Evolutionary conservation across 164 flowering plant genomes (phyloP).

Genomic region (Paratinospora sagittata): DNA sequence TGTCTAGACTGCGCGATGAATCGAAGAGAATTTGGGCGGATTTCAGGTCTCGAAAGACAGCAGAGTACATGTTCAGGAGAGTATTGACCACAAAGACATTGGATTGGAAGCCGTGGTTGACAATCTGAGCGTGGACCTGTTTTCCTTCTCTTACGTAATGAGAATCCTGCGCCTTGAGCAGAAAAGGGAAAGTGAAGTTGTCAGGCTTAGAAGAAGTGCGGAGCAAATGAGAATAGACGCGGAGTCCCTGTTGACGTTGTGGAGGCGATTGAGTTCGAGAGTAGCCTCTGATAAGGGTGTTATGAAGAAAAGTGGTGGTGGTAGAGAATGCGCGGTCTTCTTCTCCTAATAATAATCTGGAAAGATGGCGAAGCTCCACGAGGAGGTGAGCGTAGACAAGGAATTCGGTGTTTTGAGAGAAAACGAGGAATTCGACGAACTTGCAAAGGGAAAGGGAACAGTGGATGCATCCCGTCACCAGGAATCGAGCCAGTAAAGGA

Average conservation of each 20-base stretch:
- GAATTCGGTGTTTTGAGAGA: constrained; percentile 11
- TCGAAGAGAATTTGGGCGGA: constrained; percentile 26
- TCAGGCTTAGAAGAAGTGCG: constrained; percentile 14
- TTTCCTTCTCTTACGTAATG: constrained; percentile 10
- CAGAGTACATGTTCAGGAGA: constrained; percentile 20
- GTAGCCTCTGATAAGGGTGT: constrained; percentile 18
- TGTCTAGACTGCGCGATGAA: constrained; percentile 10
- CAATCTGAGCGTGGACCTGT: constrained; percentile 20
- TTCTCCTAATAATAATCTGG: too few species aligned
- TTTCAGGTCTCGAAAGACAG: constrained; percentile 9
- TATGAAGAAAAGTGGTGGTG: constrained; percentile 19
- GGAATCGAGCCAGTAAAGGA: constrained; percentile 16
- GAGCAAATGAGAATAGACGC: constrained; percentile 18
- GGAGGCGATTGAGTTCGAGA: constrained; percentile 10
- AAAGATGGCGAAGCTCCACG: constrained; percentile 1
- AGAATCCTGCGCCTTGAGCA: constrained; percentile 15
- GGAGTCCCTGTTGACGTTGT: constrained; percentile 14
- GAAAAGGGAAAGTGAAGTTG: constrained; percentile 24
- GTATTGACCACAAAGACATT: constrained; percentile 20
- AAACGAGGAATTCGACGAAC: constrained; percentile 18
- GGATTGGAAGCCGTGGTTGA: constrained; percentile 16
- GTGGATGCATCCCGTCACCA: constrained; percentile 16
- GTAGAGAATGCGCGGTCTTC: neutral
- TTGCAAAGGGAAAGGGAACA: constrained; percentile 15
- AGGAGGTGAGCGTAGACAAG: constrained; percentile 20